Evolutionary conservation across 495 filamentous ascomycete genomes (phyloP), one percentile per base, ranked within the genome.

Genomic region (Hyaloscypha finlandica): DNA sequence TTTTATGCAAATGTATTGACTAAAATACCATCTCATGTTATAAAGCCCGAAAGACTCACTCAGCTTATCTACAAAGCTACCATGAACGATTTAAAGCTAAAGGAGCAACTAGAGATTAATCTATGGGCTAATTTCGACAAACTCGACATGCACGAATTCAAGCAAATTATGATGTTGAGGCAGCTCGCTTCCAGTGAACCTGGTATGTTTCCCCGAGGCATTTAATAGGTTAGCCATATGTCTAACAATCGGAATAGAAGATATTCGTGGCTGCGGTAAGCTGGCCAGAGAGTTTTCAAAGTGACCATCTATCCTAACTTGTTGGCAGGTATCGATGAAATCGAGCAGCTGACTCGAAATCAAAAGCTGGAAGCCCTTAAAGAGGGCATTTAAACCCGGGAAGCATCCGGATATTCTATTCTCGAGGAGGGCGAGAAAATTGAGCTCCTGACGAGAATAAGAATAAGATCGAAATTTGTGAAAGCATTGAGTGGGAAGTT

Each of bases 361-460:
- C 48, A 55, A 55, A 2, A 53, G 29, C 16, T 63, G 20, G 60
- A 63, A 63, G 37, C 52, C 37, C 60, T 39, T 4, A 32, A 56
- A 42, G 33, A 37, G 42, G 35, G 22, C 30, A 29, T 9, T 11
- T 16, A 37, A 59, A 22, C 25, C 59, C 20, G 53, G 5, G 52
- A 56, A 67, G 64, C 16, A 61, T 16, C 9, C 31, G 58, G 14
- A 64, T 56, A 63, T 64, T 61, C 58, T 58, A 55, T 54, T 20
- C 67, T 68, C 35, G 54, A 58, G 3, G 20, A 54, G 4, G 16
- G 48, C 37, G 69, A 68, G 12, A 11, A 65, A 33, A 68, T 37
- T 14, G 69, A 68, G 25, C 61, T 71, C 54, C 55, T 68, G 45
- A 71, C 69, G 31, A 71, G 69, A 68, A 42, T 64, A 20, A 53